Base-by-base conservation (phyloP, 176 grass and related monocot genomes). In the Chloris gayana region DNA sequence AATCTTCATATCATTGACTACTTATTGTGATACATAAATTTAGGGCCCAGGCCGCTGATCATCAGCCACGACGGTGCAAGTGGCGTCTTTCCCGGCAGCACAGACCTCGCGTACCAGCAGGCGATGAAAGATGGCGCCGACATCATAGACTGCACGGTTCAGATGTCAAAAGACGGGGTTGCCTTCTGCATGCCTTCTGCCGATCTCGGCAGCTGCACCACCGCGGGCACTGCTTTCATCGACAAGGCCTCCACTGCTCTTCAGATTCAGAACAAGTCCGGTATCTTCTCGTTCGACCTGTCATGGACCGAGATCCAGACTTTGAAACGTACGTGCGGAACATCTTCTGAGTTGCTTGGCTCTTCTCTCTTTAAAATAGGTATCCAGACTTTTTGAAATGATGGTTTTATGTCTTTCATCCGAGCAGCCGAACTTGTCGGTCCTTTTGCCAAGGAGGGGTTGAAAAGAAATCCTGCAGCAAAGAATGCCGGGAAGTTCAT, bases 201-300 rank as follows among this genome's bases (percentile, higher is more conserved):
- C 15, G 97, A 99, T 78, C 84, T 99, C 74, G 84, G 72, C 38
- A 41, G 54, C 58, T 32, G 73, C 73, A 93, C 93, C 11, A 96
- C 84, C 1, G 97, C 90, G 6, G 57, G 74, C 47, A 62, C 33
- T 12, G 46, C 84, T 39, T 99, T 99, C 74, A 86, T 88, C 88
- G 44, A 77, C 39, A 79, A 65, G 78, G 72, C 32, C 5, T 50
- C 85, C 17, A 88, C 64, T 24, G 54, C 93, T 59, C 83, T 38
- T 12, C 84, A 95, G 82, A 93, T 95, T 35, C 90, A 99, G 77
- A 80, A 84, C 39, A 72, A 85, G 64, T 89, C 78, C 4, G 91
- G 97, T 56, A 88, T 99, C 50, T 99, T 90, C 88, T 89, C 93
- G 9, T 99, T 96, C 65, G 90, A 96, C 78, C 86, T 99, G 79